phyloP scores from a whole-genome alignment of 768 basidiomycete species.

The Phylloporus arenicola region DNA sequence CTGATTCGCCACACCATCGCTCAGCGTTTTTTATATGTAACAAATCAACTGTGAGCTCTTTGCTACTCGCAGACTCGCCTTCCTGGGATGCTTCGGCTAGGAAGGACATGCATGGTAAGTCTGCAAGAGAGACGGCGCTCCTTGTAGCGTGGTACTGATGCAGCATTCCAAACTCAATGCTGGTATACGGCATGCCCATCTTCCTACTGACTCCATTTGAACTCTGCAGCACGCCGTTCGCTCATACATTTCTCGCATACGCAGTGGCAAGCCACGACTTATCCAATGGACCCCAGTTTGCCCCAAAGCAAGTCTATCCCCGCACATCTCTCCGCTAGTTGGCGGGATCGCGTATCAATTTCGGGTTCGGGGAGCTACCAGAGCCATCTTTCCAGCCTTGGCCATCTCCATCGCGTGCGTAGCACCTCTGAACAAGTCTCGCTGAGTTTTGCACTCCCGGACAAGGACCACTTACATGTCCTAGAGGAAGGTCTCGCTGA shows the following conservation, averaged over 20 bases:
- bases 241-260: background rate
- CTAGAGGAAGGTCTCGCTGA: conserved; percentile 17
- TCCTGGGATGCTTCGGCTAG: too few species aligned
- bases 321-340: conserved; percentile 12
- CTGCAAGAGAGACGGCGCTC: background rate
- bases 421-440: conserved; percentile 22
- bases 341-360: conserved; percentile 20
- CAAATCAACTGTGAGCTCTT: background rate
- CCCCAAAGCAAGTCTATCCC: conserved; percentile 26
- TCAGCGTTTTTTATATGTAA: conserved; percentile 1
- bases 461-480: conserved; percentile 8
- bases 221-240: background rate
- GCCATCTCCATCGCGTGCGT: conserved; percentile 38
- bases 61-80: background rate
- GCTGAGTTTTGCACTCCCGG: background rate
- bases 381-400: conserved; percentile 40
- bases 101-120: background rate
- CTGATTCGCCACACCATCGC: conserved; percentile 6
- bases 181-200: background rate
- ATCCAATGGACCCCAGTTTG: conserved; percentile 12
- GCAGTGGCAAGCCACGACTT: background rate
- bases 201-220: background rate
- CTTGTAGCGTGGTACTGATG: too few species aligned
- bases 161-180: background rate
- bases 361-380: conserved; percentile 40